These are phyloP conservation scores for Debaryomyces sp. DNA, from an alignment of 1,139 yeast species.

Conservation along the genomic window DNA sequence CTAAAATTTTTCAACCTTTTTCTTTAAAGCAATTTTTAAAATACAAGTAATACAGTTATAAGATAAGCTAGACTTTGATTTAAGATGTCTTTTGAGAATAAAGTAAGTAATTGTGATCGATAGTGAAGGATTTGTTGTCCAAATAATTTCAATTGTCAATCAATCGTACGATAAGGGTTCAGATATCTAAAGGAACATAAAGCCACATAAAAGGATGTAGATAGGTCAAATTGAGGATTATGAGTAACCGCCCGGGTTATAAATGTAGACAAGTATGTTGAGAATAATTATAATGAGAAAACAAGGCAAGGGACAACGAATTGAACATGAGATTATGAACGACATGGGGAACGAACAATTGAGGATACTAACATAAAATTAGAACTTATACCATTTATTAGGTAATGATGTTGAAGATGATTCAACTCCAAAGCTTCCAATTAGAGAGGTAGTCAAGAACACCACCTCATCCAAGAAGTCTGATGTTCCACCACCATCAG, in stretches of 20 bases:
- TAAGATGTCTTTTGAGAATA: constrained; percentile 52
- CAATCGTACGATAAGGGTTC: constrained; percentile 3
- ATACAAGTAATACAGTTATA: constrained; percentile 7
- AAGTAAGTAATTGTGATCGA: constrained; percentile 37
- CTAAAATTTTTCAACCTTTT: constrained; percentile 20
- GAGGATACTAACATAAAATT: constrained; percentile 21
- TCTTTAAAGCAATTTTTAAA: constrained; percentile 7
- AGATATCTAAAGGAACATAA: neutral
- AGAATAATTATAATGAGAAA: neutral
- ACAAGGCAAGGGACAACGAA: neutral
- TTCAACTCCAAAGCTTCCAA: constrained; percentile 53
- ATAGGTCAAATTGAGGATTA: neutral
- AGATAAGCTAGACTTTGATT: constrained; percentile 10
- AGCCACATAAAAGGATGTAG: neutral
- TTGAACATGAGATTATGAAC: neutral
- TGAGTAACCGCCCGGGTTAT: neutral
- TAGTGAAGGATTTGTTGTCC: neutral
- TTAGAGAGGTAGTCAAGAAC: constrained; percentile 82
- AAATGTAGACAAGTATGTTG: neutral
- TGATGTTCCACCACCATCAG: constrained; percentile 82
- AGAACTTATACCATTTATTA: constrained; percentile 54
- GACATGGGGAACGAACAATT: neutral
- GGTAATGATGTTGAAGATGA: constrained; percentile 81
- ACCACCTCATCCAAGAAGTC: constrained; percentile 85
- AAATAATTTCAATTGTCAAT: constrained; percentile 1